These are phyloP conservation scores for Lupinus albus DNA, from an alignment of 306 rosid genomes.

Conservation along the genomic window DNA sequence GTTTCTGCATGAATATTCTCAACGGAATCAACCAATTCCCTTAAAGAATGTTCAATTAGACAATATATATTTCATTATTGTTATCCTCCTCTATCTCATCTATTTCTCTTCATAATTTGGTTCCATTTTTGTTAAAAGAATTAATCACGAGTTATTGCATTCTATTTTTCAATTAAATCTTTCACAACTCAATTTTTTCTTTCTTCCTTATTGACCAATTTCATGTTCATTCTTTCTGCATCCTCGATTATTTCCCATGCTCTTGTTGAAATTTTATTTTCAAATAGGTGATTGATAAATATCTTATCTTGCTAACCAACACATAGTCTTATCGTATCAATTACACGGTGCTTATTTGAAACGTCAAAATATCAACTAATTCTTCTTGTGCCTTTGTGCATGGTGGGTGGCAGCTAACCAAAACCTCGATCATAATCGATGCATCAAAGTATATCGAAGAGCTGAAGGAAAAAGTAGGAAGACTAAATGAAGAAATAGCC, in stretches of 20 bases:
- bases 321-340: not conserved
- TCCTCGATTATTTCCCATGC: conserved; percentile 2
- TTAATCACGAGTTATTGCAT: not conserved
- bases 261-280: no score
- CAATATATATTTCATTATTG: not conserved
- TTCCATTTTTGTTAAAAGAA: conserved; percentile 5
- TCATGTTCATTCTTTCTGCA: conserved; percentile 17
- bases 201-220: not conserved
- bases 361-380: conserved; percentile 11
- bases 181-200: not conserved
- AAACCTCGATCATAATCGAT: conserved; percentile 79
- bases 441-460: conserved; percentile 90
- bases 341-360: not conserved
- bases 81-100: not conserved
- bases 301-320: conserved; percentile 21
- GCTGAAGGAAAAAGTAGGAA: conserved; percentile 81
- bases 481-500: conserved; percentile 68
- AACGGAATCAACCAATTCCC: conserved; percentile 34
- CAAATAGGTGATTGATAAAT: no score
- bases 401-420: conserved; percentile 61
- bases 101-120: conserved; percentile 26
- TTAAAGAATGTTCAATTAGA: conserved; percentile 23
- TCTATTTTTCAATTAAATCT: conserved; percentile 1
- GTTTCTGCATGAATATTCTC: conserved; percentile 40
- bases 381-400: conserved; percentile 1